Evolutionary conservation across 2,329 filamentous ascomycete species (phyloP), one percentile per base, ranked within the genome.

Genomic region (Monosporascus ibericus): DNA sequence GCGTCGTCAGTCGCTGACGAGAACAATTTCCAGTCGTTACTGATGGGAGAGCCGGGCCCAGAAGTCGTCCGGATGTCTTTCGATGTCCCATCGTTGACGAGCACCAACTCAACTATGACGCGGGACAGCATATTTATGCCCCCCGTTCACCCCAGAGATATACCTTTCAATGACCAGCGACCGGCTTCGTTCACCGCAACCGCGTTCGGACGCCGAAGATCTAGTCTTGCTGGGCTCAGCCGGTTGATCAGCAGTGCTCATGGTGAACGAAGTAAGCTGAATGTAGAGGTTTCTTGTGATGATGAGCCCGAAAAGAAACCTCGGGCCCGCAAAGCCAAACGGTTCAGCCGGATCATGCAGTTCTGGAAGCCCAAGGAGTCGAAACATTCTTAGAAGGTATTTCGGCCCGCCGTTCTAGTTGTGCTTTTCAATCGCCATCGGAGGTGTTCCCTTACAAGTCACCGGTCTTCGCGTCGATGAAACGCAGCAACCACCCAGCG

Each of bases 81-180:
- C 34, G 85, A 88, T 57, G 87, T 89, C 15, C 87, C 88, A 3
- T 91, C 88, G 2, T 70, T 79, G 58, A 88, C 86, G 1, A 90
- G 86, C 63, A 90, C 86, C 64, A 84, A 86, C 59, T 91, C 88
- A 9, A 90, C 86, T 9, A 89, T 86, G 81, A 87, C 85, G 6
- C 80, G 83, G 46, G 84, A 88, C 59, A 88, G 86, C 60, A 73
- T 73, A 37, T 77, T 78, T 44, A 60, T 68, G 62, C 74, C 50
- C 53, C 70, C 53, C 44, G 53, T 64, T 52, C 60, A 54, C 59
- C 68, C 55, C 61, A 70, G 67, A 69, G 68, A 61, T 73, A 74
- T 57, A 42, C 72, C 71, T 3, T 71, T 76, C 34, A 72, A 75
- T 17, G 78, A 82, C 20, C 79, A 84, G 58, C 78, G 83, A 4